Percentiles rank a stretch among this genome's conserved stretches.
Conservation (phyloP, 139 green algal genomes). For the Chlamydomonas incerta region DNA sequence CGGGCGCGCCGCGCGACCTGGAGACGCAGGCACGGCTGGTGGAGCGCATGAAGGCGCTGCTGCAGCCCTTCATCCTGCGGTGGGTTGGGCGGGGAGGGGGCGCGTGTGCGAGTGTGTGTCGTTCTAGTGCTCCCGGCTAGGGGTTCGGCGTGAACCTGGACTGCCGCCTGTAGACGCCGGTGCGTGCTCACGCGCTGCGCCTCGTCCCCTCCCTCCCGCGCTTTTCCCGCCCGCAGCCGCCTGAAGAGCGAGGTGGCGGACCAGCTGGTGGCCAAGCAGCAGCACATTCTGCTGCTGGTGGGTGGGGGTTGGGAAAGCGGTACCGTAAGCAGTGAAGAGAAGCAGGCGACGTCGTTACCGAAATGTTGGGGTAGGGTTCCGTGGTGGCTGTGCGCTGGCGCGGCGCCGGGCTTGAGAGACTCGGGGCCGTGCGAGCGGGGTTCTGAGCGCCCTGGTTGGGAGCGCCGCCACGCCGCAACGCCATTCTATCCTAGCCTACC, state of each 20-base stretch:
- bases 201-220: neutral
- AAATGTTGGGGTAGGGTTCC: too few relatives aligned
- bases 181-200: too few relatives aligned
- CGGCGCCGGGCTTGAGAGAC: too few relatives aligned
- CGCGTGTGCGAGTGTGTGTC: neutral
- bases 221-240: constrained; percentile 40
- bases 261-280: constrained; percentile 85
- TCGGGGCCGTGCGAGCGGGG: too few relatives aligned
- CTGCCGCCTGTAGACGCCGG: too few relatives aligned
- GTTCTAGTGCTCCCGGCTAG: too few relatives aligned
- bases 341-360: too few relatives aligned
- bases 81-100: neutral
- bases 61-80: constrained; percentile 92
- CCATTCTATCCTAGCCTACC: too few relatives aligned
- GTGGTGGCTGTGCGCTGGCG: too few relatives aligned
- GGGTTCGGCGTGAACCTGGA: too few relatives aligned
- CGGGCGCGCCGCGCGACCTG: neutral
- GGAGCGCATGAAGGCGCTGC: constrained; percentile 85
- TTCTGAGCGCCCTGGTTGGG: neutral
- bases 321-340: too few relatives aligned
- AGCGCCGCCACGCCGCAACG: neutral
- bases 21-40: constrained; percentile 57
- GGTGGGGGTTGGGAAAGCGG: neutral
- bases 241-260: constrained; percentile 91
- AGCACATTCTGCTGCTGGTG: constrained; percentile 62